A percentile compares a stretch with the other conserved stretches of the same genome.
Conservation (phyloP, 2,329 filamentous ascomycete genomes). For the Aspergillus luchuensis region DNA sequence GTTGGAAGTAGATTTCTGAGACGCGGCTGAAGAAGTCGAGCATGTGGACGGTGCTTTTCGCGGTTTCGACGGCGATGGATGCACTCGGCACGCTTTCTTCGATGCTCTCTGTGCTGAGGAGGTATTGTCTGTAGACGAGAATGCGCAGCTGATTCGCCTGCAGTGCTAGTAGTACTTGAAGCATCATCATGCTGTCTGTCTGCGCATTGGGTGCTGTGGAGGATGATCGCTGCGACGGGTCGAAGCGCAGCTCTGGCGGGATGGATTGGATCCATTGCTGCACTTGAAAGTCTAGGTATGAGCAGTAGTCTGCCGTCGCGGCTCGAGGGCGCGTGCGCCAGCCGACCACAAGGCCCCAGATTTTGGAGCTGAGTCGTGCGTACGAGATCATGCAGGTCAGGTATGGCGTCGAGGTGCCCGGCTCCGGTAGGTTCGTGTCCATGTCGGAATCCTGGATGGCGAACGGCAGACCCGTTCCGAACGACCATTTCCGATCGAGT, state of each 20-base stretch:
- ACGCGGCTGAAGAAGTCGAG: conserved; percentile 41
- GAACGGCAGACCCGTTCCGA: conserved; percentile 55
- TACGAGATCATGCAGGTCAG: conserved; percentile 54
- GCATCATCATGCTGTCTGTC: conserved; percentile 42
- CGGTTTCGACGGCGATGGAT: conserved; percentile 45
- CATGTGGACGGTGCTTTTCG: conserved; percentile 42
- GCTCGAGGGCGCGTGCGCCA: conserved; percentile 37
- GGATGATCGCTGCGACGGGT: conserved; percentile 26
- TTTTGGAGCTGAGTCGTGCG: conserved; percentile 49
- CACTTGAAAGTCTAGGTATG: conserved; percentile 46
- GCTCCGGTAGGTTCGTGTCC: conserved; percentile 52
- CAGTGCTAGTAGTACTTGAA: conserved; percentile 48
- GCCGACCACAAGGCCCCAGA: conserved; percentile 49
- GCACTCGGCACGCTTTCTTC: conserved; percentile 38
- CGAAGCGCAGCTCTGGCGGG: conserved; percentile 45
- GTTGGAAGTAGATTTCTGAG: conserved; percentile 43
- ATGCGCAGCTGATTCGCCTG: conserved; percentile 51
- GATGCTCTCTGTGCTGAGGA: conserved; percentile 45
- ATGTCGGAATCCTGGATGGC: conserved; percentile 53
- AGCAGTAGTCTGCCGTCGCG: conserved; percentile 43
- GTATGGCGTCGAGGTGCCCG: conserved; percentile 43
- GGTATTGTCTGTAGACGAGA: conserved; percentile 48
- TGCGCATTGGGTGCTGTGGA: conserved; percentile 13
- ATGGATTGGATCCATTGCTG: conserved; percentile 52
- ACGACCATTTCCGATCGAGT: conserved; percentile 56